A percentile compares a stretch with the other conserved stretches of the same genome.
These are phyloP conservation scores for Irpex lacteus DNA, from an alignment of 1,284 basidiomycete genomes.

Conservation along the genomic window DNA sequence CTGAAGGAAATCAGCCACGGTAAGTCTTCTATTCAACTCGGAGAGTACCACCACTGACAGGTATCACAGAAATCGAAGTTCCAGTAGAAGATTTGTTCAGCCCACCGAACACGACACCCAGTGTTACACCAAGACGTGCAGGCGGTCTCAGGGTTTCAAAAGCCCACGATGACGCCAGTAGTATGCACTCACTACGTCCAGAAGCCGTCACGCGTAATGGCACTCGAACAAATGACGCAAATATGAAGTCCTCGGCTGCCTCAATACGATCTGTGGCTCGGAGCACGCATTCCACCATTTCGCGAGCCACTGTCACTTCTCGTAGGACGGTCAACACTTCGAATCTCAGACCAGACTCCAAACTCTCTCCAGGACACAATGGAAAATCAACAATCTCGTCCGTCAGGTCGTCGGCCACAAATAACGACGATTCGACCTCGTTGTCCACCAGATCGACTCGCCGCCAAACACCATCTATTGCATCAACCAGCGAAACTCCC, in stretches of 20 bases:
- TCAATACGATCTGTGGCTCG: constrained; percentile 47
- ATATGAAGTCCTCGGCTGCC: constrained; percentile 29
- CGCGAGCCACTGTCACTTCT: constrained; percentile 24
- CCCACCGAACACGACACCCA: constrained; percentile 21
- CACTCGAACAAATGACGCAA: constrained; percentile 23
- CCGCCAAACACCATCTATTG: constrained; percentile 12
- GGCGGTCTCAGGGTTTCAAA: constrained; percentile 10
- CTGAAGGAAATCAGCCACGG: constrained; percentile 85
- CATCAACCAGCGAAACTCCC: constrained; percentile 17
- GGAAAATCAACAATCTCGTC: constrained; percentile 11
- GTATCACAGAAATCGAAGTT: constrained; percentile 70
- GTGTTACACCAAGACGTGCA: constrained; percentile 13
- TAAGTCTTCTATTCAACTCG: constrained; percentile 34
- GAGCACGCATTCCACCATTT: constrained; percentile 37
- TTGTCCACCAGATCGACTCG: constrained; percentile 12
- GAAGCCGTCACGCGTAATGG: constrained; percentile 52
- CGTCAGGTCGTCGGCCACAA: constrained; percentile 16
- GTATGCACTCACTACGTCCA: constrained; percentile 54
- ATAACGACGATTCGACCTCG: constrained; percentile 18
- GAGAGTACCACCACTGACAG: not conserved
- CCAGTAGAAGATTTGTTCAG: constrained; percentile 68
- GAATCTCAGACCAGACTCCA: constrained; percentile 58
- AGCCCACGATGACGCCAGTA: constrained; percentile 42
- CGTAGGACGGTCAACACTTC: constrained; percentile 19
- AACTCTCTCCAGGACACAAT: constrained; percentile 47